These are phyloP conservation scores for Sclerotinia sclerotiorum DNA, from an alignment of 2,329 filamentous ascomycete genomes.

Conservation along the genomic window DNA sequence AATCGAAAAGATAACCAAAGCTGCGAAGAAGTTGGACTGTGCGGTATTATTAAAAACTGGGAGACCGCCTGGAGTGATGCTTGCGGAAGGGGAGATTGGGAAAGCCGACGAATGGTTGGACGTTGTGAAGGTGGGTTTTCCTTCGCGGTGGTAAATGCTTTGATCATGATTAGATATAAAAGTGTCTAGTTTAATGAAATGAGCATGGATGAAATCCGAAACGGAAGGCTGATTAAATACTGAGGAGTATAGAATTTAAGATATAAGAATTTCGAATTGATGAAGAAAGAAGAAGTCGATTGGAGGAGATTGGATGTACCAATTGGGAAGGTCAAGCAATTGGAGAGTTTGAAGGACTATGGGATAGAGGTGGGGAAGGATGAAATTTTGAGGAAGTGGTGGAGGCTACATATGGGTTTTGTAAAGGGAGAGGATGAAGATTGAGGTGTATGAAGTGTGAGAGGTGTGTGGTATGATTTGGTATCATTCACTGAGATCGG, in stretches of 20 bases:
- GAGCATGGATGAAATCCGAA: neutral
- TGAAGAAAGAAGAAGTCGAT: slow-evolving; percentile 33
- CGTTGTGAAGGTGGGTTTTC: slow-evolving; percentile 33
- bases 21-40: slow-evolving; percentile 58
- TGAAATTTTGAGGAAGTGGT: slow-evolving; percentile 33
- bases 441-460: neutral
- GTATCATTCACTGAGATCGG: slow-evolving; percentile 3
- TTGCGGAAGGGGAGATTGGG: slow-evolving; percentile 53
- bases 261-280: slow-evolving; percentile 37
- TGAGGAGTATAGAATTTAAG: slow-evolving; percentile 33
- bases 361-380: slow-evolving; percentile 30
- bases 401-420: slow-evolving; percentile 37
- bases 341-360: slow-evolving; percentile 33
- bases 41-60: slow-evolving; percentile 67
- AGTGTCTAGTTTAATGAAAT: neutral
- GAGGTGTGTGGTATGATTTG: neutral
- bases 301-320: slow-evolving; percentile 25
- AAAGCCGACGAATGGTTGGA: slow-evolving; percentile 34
- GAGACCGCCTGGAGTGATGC: slow-evolving; percentile 74
- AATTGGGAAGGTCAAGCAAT: slow-evolving; percentile 30
- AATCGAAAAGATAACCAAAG: slow-evolving; percentile 61
- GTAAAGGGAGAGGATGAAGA: neutral
- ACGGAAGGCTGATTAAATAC: neutral
- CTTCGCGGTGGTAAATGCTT: neutral
- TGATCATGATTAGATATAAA: neutral